phyloP scores from a whole-genome alignment of 2,329 filamentous ascomycete species.

The Clarireedia sp. region DNA sequence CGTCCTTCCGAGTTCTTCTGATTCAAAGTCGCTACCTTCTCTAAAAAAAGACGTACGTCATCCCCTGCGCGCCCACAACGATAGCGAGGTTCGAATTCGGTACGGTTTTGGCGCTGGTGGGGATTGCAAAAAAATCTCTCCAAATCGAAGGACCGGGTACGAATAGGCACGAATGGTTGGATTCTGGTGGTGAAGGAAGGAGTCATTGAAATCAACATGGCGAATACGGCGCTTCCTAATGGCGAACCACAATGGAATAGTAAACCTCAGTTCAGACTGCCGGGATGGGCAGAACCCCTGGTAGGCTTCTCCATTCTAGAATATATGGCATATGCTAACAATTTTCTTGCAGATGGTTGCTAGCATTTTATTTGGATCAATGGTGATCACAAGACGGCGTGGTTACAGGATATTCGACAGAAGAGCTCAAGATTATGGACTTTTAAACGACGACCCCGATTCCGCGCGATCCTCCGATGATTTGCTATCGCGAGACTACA shows the following conservation, averaged over 20 bases:
- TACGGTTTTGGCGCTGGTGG: not conserved
- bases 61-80: not conserved
- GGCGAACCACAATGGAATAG: constrained; percentile 28
- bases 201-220: not conserved
- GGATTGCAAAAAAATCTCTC: too few species aligned
- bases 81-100: not conserved
- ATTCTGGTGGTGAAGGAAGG: not conserved
- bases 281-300: constrained; percentile 29
- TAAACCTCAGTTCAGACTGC: constrained; percentile 27
- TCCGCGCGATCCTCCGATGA: constrained; percentile 28
- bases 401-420: constrained; percentile 22
- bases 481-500: constrained; percentile 22
- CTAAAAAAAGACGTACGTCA: constrained; percentile 1
- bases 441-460: constrained; percentile 23
- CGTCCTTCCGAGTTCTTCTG: not conserved
- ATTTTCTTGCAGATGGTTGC: constrained; percentile 24
- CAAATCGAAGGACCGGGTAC: too few species aligned
- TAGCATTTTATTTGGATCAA: constrained; percentile 27
- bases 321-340: not conserved
- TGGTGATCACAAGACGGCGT: constrained; percentile 26
- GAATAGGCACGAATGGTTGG: not conserved
- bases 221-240: not conserved
- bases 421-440: constrained; percentile 11
- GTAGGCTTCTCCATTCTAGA: constrained; percentile 14
- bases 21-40: not conserved